phyloP scores from a whole-genome alignment of 306 rosid species.

The Cucurbita argyrosperma region DNA sequence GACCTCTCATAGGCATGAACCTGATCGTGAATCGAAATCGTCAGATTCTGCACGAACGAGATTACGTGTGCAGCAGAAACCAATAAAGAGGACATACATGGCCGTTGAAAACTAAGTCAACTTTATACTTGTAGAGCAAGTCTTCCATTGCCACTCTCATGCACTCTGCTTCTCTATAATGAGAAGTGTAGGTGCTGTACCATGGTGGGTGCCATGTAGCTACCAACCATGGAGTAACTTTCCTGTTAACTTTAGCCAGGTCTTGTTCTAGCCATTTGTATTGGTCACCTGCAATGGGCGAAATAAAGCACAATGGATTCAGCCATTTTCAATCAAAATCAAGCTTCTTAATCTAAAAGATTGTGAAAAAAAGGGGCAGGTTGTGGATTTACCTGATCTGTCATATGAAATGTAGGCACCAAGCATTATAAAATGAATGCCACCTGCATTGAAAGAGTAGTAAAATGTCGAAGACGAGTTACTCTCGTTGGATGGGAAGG shows the following conservation, averaged over 20 bases:
- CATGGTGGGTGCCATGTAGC: constrained; percentile 89
- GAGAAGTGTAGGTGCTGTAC: constrained; percentile 78
- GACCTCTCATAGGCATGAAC: constrained; percentile 92
- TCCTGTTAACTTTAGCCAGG: constrained; percentile 55
- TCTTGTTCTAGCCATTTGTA: constrained; percentile 73
- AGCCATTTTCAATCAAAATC: neutral
- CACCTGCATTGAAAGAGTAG: constrained; percentile 89
- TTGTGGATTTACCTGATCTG: constrained; percentile 38
- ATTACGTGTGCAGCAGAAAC: neutral
- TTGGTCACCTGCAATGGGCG: constrained; percentile 41
- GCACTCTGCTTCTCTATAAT: constrained; percentile 87
- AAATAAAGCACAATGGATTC: neutral
- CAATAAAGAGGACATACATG: constrained; percentile 42
- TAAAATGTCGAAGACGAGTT: constrained; percentile 55
- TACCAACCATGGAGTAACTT: constrained; percentile 83
- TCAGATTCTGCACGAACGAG: neutral
- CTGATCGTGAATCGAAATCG: constrained; percentile 18
- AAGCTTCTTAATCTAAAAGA: neutral
- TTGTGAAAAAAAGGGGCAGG: constrained; percentile 1
- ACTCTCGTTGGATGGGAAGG: constrained; percentile 74
- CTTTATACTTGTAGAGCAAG: constrained; percentile 42
- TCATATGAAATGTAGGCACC: constrained; percentile 49
- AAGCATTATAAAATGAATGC: constrained; percentile 77
- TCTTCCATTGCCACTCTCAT: constrained; percentile 85
- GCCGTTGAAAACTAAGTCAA: constrained; percentile 78